Evolutionary conservation across 257 asterid genomes (phyloP), one percentile per base, ranked within the genome.

Genomic region (Misopates orontium): DNA sequence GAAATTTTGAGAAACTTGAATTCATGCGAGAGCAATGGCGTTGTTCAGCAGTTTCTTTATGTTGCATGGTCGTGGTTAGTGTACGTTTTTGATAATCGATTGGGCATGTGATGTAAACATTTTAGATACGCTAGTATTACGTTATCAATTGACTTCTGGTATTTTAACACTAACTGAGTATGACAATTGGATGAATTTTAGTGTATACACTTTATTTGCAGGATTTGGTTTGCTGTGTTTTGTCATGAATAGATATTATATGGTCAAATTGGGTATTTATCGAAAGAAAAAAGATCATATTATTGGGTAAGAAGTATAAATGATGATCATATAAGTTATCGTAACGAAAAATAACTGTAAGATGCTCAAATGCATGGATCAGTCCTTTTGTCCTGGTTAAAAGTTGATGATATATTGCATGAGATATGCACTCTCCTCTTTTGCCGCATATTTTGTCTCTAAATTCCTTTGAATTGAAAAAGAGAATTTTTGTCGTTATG

Each of bases 41-140:
- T 15, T 19, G 16, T 28, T 20, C n/a, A 9, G 24, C 31, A 18
- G 48, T 52, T 66, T 56, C 8, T 18, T 40, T 23, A 58, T 50
- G 66, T 70, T 62, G 64, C 58, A 42, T 31, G 68, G 32, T 53
- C 44, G 20, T 48, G 60, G 44, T 70, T 51, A 18, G 64, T 42
- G 28, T 18, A 32, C 12, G 64, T 58, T 48, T 13, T 20, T 58
- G 54, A 16, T 48, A 32, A 67, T 55, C 12, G 32, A 18, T 39
- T 36, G n/a, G n/a, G 67, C 48, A n/a, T 31, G 53, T 53, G 24
- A 53, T 42, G 19, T 49, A 70, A 62, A 53, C 22, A 18, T 39
- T 60, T 12, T 3, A 39, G 10, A 10, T 19, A 18, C 41, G 2
- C 19, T 45, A 45, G 19, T 14, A 20, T 10, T 24, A 13, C 21